Evolutionary conservation across 1,139 yeast species (phyloP).

Genomic region (Debaryomycetaceae sp.): DNA sequence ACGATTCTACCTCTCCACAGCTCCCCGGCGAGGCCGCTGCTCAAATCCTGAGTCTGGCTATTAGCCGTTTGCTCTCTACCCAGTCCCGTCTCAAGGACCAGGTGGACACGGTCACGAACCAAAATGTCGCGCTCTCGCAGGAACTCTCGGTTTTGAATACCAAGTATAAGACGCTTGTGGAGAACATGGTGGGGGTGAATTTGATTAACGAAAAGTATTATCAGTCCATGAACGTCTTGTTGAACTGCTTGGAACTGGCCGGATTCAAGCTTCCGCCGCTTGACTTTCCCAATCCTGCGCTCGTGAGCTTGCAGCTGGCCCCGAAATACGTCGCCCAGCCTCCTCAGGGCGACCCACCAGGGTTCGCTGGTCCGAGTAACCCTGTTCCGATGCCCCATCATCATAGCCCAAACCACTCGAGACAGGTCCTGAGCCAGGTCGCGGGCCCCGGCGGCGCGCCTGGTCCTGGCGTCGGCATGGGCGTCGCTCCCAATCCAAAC

Average conservation of each 20-base stretch:
- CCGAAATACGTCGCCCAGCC: constrained; percentile 1
- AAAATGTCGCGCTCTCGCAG: constrained; percentile 26
- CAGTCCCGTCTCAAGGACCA: constrained; percentile 28
- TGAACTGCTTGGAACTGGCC: constrained; percentile 38
- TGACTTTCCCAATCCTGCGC: constrained; percentile 38
- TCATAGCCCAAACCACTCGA: constrained; percentile 3
- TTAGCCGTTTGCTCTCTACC: constrained; percentile 3
- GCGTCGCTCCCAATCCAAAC: constrained; percentile 3
- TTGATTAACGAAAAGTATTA: constrained; percentile 46
- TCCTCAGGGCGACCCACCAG: constrained; percentile 4
- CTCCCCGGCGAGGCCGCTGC: constrained; percentile 4
- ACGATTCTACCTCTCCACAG: constrained; percentile 1
- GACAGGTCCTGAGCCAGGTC: constrained; percentile 4
- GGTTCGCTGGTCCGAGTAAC: neutral
- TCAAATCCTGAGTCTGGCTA: constrained; percentile 4
- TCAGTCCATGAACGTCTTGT: constrained; percentile 38
- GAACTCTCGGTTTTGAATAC: constrained; percentile 38
- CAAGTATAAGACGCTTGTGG: constrained; percentile 56
- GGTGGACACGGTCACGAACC: constrained; percentile 28
- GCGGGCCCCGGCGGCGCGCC: constrained; percentile 8
- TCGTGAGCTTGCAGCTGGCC: constrained; percentile 14
- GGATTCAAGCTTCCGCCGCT: constrained; percentile 62
- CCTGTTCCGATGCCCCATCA: constrained; percentile 1
- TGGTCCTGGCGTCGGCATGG: too few species aligned
- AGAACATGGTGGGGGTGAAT: constrained; percentile 46